Evolutionary conservation across 768 basidiomycete genomes (phyloP), one percentile per base, ranked within the genome.

Genomic region (Kwoniella newhampshirensis): DNA sequence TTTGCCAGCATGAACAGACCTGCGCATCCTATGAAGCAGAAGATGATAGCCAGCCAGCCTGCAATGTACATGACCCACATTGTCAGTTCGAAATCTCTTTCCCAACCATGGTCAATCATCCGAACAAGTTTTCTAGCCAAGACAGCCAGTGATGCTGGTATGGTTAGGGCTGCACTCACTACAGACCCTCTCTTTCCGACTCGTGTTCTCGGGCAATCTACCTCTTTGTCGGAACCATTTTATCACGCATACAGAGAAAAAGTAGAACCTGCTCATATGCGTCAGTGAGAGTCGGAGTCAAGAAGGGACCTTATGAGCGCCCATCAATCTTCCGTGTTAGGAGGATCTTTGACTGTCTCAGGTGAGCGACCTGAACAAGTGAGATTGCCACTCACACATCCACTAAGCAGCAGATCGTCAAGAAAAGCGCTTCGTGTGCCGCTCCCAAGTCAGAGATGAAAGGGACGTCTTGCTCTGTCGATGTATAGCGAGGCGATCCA

Each of bases 201-300:
- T 28, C 0, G 75, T 42, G 1, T 67, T 55, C 7, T 61, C 64
- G 1, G 77, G 77, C 15, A 78, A 54, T 1, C 77, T 66, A 28
- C 74, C 74, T 18, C 72, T 63, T 45, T 76, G 75, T 2, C 77
- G 57, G 1, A 78, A 60, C 69, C 67, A 76, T 11, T 75, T 63
- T 44, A 75, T 76, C 1, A 63, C 43, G 36, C 73, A 57, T 15
- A 77, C 62, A 0, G 73, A 44, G 1, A 66, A 37, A 50, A 70
- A 63, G 66, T 74, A 78, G 48, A 73, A 67, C 43, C 70, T 70
- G 54, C n/a, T 59, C 51, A n/a, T n/a, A n/a, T n/a, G n/a, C n/a
- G n/a, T n/a, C n/a, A n/a, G n/a, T n/a, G n/a, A n/a, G n/a, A n/a
- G 54, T 65, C 42, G 30, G 11, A 13, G 15, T 8, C n/a, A n/a